Evolutionary conservation across 768 basidiomycete genomes (phyloP), one percentile per base, ranked within the genome.

Genomic region (Boletellus ananas): DNA sequence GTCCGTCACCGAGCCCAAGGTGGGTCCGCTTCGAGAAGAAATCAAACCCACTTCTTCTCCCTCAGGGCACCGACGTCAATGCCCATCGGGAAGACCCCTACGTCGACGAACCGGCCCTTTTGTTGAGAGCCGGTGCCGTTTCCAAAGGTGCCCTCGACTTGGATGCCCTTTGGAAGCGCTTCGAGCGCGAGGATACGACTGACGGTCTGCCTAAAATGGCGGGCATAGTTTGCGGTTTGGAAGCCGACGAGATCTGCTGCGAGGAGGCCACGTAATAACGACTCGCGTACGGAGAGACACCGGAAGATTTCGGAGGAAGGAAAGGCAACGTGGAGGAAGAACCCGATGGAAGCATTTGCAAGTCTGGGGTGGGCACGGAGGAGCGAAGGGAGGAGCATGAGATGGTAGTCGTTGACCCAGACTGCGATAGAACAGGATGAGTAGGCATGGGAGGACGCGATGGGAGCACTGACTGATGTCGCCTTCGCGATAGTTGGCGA

Each of bases 321-420:
- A 73, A 96, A 97, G 3, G 95, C 90, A 49, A 94, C 93, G 65
- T 97, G 95, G 70, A 96, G 81, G 78, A 98, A 98, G 80, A 97
- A 96, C 2, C 88, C 81, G 52, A 79, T 77, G 36, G 73, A 70
- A 2, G 72, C 73, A 13, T 68, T 49, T 12, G 61, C 45, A 7
- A 91, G 64, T 61, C 77, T 47, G 66, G 74, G 20, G 70, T 77
- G 55, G 23, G 83, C 76, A 43, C 94, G 85, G 25, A 98, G 79
- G 70, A 97, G 83, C 37, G 79, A 77, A 1, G 95, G 95, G 9
- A 96, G 81, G 43, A 98, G 84, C 76, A 96, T 87, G 42, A 98
- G 84, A 63, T 99, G 95, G 69, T 97, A 99, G 72, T 98, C 95
- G 69, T 99, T 93, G 3, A 90, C 78, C 85, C 85, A 89, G 58